Evolutionary conservation across 2,329 filamentous ascomycete species (phyloP), one percentile per base, ranked within the genome.

Genomic region (Botrytis cinerea): DNA sequence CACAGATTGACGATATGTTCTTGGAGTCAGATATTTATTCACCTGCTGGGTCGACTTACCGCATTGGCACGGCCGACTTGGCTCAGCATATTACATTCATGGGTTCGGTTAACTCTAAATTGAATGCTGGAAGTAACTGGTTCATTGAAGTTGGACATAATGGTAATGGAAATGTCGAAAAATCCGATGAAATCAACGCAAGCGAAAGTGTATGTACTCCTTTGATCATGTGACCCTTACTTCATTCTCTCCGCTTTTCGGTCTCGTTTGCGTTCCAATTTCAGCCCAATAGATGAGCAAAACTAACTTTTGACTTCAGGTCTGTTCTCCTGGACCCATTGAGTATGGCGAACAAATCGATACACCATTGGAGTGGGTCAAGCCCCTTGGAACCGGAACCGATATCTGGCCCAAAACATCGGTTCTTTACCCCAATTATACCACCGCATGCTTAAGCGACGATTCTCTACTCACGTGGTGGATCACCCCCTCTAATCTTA

Each of bases 1-100:
- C 74, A 32, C 76, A 79, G 77, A 72, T 91, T 46, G 89, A 91
- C 77, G 89, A 91, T 76, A 87, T 91, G 83, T 87, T 90, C 76
- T 82, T 91, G 32, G 82, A 83, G 54, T 84, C 85, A 4, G 84
- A 84, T 18, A 82, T 87, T 51, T 88, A 88, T 69, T 45, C 28
- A 6, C 71, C 78, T 77, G 80, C 28, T 87, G 88, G 83, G 9
- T 82, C 80, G 0, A 83, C 81, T 9, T 91, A 87, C 82, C 85
- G 87, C 32, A 82, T 87, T 75, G 83, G 82, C 46, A 78, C 84
- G 10, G 80, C 79, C 10, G 87, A 89, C 78, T 76, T 89, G 75
- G 80, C 82, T n/a, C 81, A 81, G 16, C 83, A 87, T 76, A 80
- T 82, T 28, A 78, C 79, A 5, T 89, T 85, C 84, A 82, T 81